Base-by-base conservation (phyloP, 257 asterid genomes). In the Gardenia jasminoides region DNA sequence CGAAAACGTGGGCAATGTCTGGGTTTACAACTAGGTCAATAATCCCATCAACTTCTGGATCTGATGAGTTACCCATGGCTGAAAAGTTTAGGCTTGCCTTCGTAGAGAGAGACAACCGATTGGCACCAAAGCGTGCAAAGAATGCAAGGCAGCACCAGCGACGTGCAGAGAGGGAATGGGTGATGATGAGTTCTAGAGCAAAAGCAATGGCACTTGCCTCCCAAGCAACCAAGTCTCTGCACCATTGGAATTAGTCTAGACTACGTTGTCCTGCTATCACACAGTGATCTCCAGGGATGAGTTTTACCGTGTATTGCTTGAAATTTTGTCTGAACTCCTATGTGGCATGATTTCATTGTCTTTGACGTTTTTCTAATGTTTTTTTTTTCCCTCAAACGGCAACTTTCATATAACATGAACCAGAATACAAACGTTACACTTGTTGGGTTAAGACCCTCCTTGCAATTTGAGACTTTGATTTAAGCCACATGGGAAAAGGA, bases 41-140 rank as follows among this genome's bases (percentile, higher is more conserved):
- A 20, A 50, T 70, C 72, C 73, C 80, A 75, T 78, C 86, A 46
- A 87, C 73, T 62, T 41, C 88, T 43, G 72, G 47, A 67, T 71
- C 88, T 19, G 79, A 81, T 47, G 98, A 93, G 72, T 79, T 95
- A 30, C 84, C 99, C 0, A 69, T 93, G 39, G 98, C 99, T n/a
- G 99, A 95, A 68, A 93, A 94, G 69, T 95, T 95, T 81, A 89
- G 98, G 89, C 90, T 91, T 74, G 99, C 99, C 4, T 95, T 91
- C 82, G 36, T 88, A 24, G 99, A 93, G 82, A 93, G 99, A 82
- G 99, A 95, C 76, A 91, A 83, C 24, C 93, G 97, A 59, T 83
- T 95, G 80, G 99, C 99, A 8, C 97, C 99, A 65, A 95, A 95
- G 87, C 90, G 99, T 48, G 99, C 99, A 6, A 95, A 95, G 85